These are phyloP conservation scores for Collybia sordida DNA, from an alignment of 768 basidiomycete genomes.

Conservation along the genomic window DNA sequence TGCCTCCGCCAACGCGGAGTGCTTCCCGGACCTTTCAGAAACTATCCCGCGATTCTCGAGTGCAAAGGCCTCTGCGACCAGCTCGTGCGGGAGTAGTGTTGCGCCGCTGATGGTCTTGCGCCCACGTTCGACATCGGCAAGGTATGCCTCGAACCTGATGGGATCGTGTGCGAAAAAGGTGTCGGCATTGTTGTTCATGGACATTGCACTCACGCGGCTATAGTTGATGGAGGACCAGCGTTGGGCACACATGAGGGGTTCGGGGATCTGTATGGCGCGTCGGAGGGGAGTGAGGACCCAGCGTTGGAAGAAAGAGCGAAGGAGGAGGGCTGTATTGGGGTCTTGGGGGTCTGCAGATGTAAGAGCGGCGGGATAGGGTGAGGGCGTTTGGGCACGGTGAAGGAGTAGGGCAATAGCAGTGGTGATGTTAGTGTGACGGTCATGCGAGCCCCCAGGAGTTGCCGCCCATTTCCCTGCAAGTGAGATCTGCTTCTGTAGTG, in stretches of 20 bases:
- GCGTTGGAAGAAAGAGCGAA: constrained; percentile 59
- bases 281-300: constrained; percentile 63
- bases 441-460: constrained; percentile 55
- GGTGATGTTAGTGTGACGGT: constrained; percentile 61
- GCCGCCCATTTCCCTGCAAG: constrained; percentile 76
- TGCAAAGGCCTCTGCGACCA: constrained; percentile 40
- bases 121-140: constrained; percentile 55
- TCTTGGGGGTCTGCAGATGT: constrained; percentile 25
- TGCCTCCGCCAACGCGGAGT: constrained; percentile 21
- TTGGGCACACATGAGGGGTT: constrained; percentile 61
- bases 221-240: constrained; percentile 61
- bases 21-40: constrained; percentile 11
- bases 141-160: constrained; percentile 56
- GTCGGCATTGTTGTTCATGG: constrained; percentile 58
- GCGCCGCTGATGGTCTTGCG: constrained; percentile 61
- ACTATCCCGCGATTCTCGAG: neutral
- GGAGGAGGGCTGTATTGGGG: constrained; percentile 31
- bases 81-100: constrained; percentile 63
- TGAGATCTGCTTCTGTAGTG: constrained; percentile 42
- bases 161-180: constrained; percentile 59
- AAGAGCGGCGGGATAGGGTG: constrained; percentile 27
- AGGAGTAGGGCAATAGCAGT: constrained; percentile 62
- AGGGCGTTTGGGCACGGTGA: constrained; percentile 31
- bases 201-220: constrained; percentile 55
- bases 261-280: constrained; percentile 41